Base-by-base conservation (phyloP, 768 basidiomycete genomes). In the Paxillus rubicundulus region DNA sequence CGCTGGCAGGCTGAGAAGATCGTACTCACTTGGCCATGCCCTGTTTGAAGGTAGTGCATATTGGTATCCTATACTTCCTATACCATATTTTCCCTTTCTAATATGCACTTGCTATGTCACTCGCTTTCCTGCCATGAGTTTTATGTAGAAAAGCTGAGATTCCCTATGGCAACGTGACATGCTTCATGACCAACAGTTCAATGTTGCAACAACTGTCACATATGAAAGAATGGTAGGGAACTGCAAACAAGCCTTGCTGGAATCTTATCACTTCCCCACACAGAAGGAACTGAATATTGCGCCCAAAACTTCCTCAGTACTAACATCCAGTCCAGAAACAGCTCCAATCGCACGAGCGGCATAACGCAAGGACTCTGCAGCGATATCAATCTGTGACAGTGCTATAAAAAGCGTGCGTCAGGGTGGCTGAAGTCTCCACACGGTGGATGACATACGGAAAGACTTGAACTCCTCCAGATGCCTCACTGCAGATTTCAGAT, bases 311-410 rank as follows among this genome's bases (percentile, higher is more conserved):
- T 95, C 91, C 61, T 96, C 93, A 12, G 86, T 82, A 42, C 85
- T 86, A 50, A 96, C 85, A 34, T 59, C 57, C 8, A 78, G 64
- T 4, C 93, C 92, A 2, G 87, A 84, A n/a, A 95, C 83, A 52
- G 83, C 82, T 1, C 90, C 92, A n/a, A 96, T 79, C 4, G 90
- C 85, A 53, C 81, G 80, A 0, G 87, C 85, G 2, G 92, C 93
- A 63, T 93, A 92, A 21, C 93, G 82, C 21, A 96, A 75, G 63
- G 93, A 91, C 66, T 96, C 93, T 0, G 92, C 92, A 5, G 82
- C 91, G 10, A 89, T 65, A 6, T 94, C 91, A 4, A 94, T 72
- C 55, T 93, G 89, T n/a, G 80, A 76, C 1, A 79, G 61, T 9
- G 79, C 85, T 86, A 62, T 28, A n/a, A 36, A 49, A 57, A 51